These are phyloP conservation scores for Gastrolobium villosum DNA, from an alignment of 306 rosid genomes.

Conservation along the genomic window DNA sequence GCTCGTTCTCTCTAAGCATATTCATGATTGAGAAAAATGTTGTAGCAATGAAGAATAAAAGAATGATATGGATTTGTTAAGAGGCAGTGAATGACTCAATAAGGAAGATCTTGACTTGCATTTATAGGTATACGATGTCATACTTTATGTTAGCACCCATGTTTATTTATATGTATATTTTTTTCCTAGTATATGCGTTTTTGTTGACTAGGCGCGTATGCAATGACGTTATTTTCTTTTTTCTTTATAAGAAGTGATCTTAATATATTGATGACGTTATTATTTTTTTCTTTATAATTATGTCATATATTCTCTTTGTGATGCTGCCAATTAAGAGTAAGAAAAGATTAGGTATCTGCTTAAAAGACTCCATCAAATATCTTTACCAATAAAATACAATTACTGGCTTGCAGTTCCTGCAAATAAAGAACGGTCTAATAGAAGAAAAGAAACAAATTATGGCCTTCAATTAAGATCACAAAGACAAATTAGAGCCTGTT, in stretches of 20 bases:
- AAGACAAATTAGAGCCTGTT: too few relatives aligned
- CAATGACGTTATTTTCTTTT: background rate
- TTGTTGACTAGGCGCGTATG: too few relatives aligned
- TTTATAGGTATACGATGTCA: background rate
- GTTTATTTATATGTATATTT: background rate
- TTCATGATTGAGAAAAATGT: constrained; percentile 33
- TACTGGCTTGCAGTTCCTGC: too few relatives aligned
- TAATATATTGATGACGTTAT: background rate
- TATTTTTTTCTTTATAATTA: background rate
- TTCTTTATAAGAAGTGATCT: background rate
- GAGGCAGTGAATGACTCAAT: background rate
- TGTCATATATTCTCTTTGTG: constrained; percentile 6
- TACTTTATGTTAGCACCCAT: constrained; percentile 7
- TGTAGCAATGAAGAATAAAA: constrained; percentile 35
- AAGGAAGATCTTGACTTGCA: constrained; percentile 5
- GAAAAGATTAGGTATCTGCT: background rate
- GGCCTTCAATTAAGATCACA: too few relatives aligned
- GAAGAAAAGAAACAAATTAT: too few relatives aligned
- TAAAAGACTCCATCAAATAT: background rate
- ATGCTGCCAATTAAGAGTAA: background rate
- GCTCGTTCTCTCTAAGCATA: background rate
- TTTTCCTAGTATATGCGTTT: background rate
- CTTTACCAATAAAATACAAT: background rate
- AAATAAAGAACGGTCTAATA: too few relatives aligned
- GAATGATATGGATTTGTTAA: constrained; percentile 32